Percentiles rank a stretch among this genome's conserved stretches.
These are phyloP conservation scores for Dactylellina drechsleri DNA, from an alignment of 2,329 filamentous ascomycete species.

Conservation along the genomic window DNA sequence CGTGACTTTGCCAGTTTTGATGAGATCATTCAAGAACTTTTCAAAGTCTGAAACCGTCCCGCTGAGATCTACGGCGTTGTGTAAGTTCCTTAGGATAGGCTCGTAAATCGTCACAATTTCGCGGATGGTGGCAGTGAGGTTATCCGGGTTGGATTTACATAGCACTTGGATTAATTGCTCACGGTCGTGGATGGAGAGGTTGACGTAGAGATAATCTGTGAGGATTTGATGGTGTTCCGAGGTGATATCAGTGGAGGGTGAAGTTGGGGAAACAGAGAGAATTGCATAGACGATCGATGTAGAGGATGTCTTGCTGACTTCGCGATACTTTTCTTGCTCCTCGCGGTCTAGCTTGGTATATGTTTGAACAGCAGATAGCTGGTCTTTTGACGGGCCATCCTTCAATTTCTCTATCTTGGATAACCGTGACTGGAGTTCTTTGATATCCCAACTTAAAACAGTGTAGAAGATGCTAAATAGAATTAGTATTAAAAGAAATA, in stretches of 20 bases:
- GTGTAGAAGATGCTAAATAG: constrained; percentile 74
- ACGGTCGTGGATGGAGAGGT: constrained; percentile 78
- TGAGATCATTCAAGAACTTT: constrained; percentile 75
- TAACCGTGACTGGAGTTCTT: constrained; percentile 73
- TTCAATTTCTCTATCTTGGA: constrained; percentile 73
- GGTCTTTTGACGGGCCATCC: constrained; percentile 69
- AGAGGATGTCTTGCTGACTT: constrained; percentile 64
- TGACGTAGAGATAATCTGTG: constrained; percentile 75
- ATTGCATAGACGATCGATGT: constrained; percentile 75
- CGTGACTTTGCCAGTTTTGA: constrained; percentile 66
- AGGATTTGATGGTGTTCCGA: constrained; percentile 72
- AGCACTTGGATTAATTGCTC: constrained; percentile 74
- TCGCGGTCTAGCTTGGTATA: constrained; percentile 68
- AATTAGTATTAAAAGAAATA: constrained; percentile 2
- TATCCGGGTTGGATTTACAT: constrained; percentile 75
- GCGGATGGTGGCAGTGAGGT: constrained; percentile 74
- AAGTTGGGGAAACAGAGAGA: constrained; percentile 66
- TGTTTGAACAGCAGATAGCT: constrained; percentile 70
- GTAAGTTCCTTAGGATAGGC: constrained; percentile 76
- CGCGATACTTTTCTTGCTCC: constrained; percentile 70
- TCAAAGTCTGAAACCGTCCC: constrained; percentile 75
- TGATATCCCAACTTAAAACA: constrained; percentile 76
- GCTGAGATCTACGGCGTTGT: constrained; percentile 76
- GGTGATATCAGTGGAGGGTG: constrained; percentile 65
- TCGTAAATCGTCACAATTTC: constrained; percentile 76